Percentiles rank a stretch among this genome's conserved stretches.
These are phyloP conservation scores for Saccharomycodes ludwigii DNA, from an alignment of 805 yeast species.

Conservation along the genomic window DNA sequence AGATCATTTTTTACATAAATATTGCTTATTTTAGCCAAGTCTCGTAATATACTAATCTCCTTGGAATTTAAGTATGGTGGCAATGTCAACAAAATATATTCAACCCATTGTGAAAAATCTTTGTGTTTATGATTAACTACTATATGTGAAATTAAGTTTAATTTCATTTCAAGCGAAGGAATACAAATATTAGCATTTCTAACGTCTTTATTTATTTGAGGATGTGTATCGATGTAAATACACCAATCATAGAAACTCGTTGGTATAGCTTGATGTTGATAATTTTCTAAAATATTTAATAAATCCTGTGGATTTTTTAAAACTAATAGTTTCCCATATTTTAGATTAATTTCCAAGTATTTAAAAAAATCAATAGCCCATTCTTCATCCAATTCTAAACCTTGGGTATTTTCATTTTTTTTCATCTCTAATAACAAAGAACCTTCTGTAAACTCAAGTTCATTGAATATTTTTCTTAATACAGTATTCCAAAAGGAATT, in stretches of 20 bases:
- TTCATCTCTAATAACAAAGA: too few species aligned
- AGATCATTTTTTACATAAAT: too few species aligned
- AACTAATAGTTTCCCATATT: too few species aligned
- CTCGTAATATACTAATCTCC: conserved; percentile 17
- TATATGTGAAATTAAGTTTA: not conserved
- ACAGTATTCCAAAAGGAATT: too few species aligned
- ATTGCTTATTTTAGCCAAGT: conserved; percentile 18
- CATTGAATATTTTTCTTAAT: too few species aligned
- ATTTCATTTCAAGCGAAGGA: not conserved
- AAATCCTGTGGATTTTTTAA: too few species aligned
- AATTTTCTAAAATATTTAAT: not conserved
- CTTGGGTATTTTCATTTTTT: too few species aligned
- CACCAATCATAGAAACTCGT: conserved; percentile 20
- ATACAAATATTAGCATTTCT: not conserved
- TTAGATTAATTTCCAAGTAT: not conserved
- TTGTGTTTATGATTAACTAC: not conserved
- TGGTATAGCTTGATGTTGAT: conserved; percentile 7
- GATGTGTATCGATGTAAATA: conserved; percentile 13
- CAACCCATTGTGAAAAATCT: conserved; percentile 15
- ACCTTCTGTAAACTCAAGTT: too few species aligned
- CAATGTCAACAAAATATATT: conserved; percentile 17
- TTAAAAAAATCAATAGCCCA: conserved; percentile 12
- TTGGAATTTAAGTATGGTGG: conserved; percentile 16
- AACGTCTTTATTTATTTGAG: too few species aligned
- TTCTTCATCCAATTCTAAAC: conserved; percentile 14